These are phyloP conservation scores for Penstemon barbatus DNA, from an alignment of 257 asterid species.

Conservation along the genomic window DNA sequence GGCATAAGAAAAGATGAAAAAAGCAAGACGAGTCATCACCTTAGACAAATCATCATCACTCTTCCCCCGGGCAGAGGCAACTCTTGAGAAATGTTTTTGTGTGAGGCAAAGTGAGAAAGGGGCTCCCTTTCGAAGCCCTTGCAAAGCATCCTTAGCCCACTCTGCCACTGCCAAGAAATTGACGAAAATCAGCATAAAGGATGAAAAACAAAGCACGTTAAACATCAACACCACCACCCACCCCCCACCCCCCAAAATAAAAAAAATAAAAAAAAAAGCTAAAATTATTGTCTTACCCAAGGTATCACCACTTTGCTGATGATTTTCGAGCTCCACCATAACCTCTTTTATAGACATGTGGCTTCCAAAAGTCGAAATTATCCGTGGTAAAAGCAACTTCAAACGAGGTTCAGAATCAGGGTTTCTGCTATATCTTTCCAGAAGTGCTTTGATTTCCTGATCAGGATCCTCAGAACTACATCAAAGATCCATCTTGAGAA, in stretches of 20 bases:
- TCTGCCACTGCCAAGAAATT: slow-evolving; percentile 64
- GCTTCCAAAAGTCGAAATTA: slow-evolving; percentile 78
- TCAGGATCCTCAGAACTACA: slow-evolving; percentile 84
- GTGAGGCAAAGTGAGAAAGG: slow-evolving; percentile 93
- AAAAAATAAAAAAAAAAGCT: slow-evolving; percentile 9
- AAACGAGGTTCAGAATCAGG: slow-evolving; percentile 85
- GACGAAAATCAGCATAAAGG: slow-evolving; percentile 14
- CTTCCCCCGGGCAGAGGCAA: slow-evolving; percentile 68
- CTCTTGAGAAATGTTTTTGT: slow-evolving; percentile 62
- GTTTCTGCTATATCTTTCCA: slow-evolving; percentile 60
- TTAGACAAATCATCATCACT: slow-evolving; percentile 55
- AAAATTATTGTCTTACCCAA: slow-evolving; percentile 51
- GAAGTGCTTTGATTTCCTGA: slow-evolving; percentile 54
- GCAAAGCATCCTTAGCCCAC: slow-evolving; percentile 96
- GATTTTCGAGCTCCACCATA: slow-evolving; percentile 70
- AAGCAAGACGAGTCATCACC: slow-evolving; percentile 40
- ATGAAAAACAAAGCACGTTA: not conserved
- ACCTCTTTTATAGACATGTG: slow-evolving; percentile 66
- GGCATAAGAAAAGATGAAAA: slow-evolving; percentile 20
- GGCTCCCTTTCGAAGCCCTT: slow-evolving; percentile 88
- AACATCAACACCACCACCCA: slow-evolving; percentile 1
- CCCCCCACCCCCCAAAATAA: not conserved
- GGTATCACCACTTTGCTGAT: slow-evolving; percentile 75
- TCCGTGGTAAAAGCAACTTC: slow-evolving; percentile 79
- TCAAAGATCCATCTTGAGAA: slow-evolving; percentile 16